phyloP scores from a whole-genome alignment of 208 protist species.

The Leishmania guyanensis region DNA sequence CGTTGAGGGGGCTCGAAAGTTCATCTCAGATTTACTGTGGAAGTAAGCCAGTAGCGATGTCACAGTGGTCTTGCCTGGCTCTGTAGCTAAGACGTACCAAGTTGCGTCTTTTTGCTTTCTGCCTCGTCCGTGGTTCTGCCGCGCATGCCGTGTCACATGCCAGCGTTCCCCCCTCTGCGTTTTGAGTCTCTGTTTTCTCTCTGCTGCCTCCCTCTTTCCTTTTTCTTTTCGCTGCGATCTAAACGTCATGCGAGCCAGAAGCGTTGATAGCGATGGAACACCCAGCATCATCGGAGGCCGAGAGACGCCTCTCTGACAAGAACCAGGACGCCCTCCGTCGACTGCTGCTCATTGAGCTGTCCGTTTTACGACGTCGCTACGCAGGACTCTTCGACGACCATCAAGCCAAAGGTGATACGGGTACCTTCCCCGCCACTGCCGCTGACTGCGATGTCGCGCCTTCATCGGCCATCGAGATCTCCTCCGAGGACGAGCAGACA shows the following conservation, averaged over 20 bases:
- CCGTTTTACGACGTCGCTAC: conserved; percentile 26
- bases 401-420: neutral
- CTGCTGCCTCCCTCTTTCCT: neutral
- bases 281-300: neutral
- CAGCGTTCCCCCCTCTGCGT: neutral
- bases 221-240: too few relatives aligned
- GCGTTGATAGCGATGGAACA: neutral
- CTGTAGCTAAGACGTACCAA: neutral
- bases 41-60: neutral
- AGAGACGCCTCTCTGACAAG: neutral
- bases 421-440: neutral
- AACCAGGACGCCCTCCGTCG: conserved; percentile 7
- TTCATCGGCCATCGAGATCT: neutral
- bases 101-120: neutral
- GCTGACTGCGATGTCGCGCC: too few relatives aligned
- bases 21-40: neutral
- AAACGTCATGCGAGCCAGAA: neutral
- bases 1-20: neutral
- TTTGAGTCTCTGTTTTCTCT: neutral
- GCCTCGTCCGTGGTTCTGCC: neutral
- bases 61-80: neutral
- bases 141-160: neutral
- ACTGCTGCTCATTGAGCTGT: conserved; percentile 35
- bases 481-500: neutral
- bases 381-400: neutral